Conservation (phyloP, 2,329 filamentous ascomycete species). For the Clonostachys rhizophaga region DNA sequence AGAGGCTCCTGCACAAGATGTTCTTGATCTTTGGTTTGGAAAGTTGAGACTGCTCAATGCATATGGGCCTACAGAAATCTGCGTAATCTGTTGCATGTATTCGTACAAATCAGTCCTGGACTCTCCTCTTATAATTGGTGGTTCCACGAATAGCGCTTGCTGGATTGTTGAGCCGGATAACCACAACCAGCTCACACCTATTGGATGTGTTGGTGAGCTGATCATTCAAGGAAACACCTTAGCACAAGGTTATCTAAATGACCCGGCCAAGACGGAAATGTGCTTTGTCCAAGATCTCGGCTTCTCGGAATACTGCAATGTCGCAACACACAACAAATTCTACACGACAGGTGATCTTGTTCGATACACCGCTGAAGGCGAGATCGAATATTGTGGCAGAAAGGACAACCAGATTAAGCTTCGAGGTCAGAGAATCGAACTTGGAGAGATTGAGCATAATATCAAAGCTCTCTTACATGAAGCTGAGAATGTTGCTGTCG, state of each 20-base stretch:
- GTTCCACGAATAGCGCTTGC: background rate
- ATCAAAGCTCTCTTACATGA: background rate
- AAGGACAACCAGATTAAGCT: slow-evolving; percentile 50
- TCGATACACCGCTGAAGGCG: slow-evolving; percentile 44
- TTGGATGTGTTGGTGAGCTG: slow-evolving; percentile 29
- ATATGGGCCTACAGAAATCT: slow-evolving; percentile 11
- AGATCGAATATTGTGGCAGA: slow-evolving; percentile 33
- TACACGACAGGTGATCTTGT: slow-evolving; percentile 43
- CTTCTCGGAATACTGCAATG: background rate
- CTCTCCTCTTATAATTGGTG: background rate
- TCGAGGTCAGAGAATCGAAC: slow-evolving; percentile 44
- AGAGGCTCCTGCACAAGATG: slow-evolving; percentile 6
- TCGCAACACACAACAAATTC: slow-evolving; percentile 4
- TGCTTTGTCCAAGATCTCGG: slow-evolving; percentile 41
- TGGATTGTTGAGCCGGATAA: slow-evolving; percentile 8
- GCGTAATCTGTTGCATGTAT: slow-evolving; percentile 1
- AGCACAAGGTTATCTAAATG: slow-evolving; percentile 49
- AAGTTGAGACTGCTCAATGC: slow-evolving; percentile 3
- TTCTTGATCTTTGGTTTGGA: slow-evolving; percentile 8
- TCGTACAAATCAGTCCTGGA: background rate
- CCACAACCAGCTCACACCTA: slow-evolving; percentile 8
- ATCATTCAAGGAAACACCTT: slow-evolving; percentile 44
- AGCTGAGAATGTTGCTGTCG: background rate
- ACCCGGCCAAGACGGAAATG: slow-evolving; percentile 40
- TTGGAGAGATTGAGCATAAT: slow-evolving; percentile 62